Evolutionary conservation across 108 stramenopile genomes (phyloP).

Genomic region (Chaetoceros tenuissimus): DNA sequence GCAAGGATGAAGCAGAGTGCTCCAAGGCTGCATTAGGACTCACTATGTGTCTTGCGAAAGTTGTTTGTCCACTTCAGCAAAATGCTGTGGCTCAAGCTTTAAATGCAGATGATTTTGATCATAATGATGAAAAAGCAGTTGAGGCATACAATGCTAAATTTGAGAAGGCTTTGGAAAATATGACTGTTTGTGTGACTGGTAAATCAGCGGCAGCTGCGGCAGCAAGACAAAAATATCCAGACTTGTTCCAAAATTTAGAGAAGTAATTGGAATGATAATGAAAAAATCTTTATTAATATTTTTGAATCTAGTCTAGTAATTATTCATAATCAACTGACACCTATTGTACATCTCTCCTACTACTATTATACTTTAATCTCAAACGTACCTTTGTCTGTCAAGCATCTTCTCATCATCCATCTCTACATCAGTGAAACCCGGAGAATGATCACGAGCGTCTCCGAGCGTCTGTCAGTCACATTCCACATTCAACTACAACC

Average conservation of each 20-base stretch:
- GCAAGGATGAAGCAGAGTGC: slow-evolving; percentile 62
- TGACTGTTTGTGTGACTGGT: slow-evolving; percentile 57
- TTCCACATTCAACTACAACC: too few relatives aligned
- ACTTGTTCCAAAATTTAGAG: slow-evolving; percentile 26
- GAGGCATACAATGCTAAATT: slow-evolving; percentile 36
- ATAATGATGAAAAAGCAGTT: slow-evolving; percentile 22
- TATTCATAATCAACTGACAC: too few relatives aligned
- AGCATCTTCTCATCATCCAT: too few relatives aligned
- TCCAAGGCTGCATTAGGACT: slow-evolving; percentile 70
- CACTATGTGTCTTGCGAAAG: slow-evolving; percentile 76
- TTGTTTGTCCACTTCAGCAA: slow-evolving; percentile 80
- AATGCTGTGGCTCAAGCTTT: slow-evolving; percentile 36
- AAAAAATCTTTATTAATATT: too few relatives aligned
- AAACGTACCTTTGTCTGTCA: too few relatives aligned
- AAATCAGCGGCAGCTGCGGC: slow-evolving; percentile 29
- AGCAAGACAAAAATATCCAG: slow-evolving; percentile 50
- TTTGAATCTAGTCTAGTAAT: too few relatives aligned
- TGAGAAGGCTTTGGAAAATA: slow-evolving; percentile 54
- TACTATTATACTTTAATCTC: too few relatives aligned
- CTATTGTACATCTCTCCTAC: too few relatives aligned
- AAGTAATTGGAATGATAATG: too few relatives aligned
- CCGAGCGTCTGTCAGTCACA: too few relatives aligned
- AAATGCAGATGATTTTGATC: slow-evolving; percentile 5
- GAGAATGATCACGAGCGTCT: too few relatives aligned
- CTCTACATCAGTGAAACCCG: too few relatives aligned